Conservation (phyloP, 352 stramenopile species). For the Blastocystis hominis region DNA sequence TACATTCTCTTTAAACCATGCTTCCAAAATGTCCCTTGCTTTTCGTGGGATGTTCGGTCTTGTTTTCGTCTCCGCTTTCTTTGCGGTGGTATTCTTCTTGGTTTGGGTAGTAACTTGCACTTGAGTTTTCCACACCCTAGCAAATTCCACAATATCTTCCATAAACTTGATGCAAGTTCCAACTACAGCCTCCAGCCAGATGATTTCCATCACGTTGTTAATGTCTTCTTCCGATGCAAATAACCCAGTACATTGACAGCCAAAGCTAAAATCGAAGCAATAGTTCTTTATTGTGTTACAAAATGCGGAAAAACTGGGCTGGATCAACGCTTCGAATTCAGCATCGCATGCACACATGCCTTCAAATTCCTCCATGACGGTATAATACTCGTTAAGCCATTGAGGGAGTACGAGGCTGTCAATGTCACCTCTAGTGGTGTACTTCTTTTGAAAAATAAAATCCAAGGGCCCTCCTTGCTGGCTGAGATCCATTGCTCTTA, state of each 20-base stretch:
- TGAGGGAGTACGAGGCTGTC: background rate
- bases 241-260: background rate
- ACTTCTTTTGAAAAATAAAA: background rate
- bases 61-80: background rate
- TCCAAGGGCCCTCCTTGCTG: background rate
- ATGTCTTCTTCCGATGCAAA: background rate
- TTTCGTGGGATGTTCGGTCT: slow-evolving; percentile 8
- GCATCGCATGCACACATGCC: background rate
- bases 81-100: background rate
- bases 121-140: background rate
- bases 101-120: background rate
- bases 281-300: background rate
- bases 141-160: background rate
- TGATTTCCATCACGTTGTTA: background rate
- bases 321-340: background rate
- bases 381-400: background rate
- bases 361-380: background rate
- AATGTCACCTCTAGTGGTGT: background rate
- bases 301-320: background rate
- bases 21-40: background rate
- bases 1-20: slow-evolving; percentile 14
- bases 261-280: slow-evolving; percentile 12
- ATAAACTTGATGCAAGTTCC: background rate
- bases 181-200: background rate
- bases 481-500: background rate